Evolutionary conservation across 2,329 filamentous ascomycete species (phyloP).

Genomic region (Exophiala viscosa): DNA sequence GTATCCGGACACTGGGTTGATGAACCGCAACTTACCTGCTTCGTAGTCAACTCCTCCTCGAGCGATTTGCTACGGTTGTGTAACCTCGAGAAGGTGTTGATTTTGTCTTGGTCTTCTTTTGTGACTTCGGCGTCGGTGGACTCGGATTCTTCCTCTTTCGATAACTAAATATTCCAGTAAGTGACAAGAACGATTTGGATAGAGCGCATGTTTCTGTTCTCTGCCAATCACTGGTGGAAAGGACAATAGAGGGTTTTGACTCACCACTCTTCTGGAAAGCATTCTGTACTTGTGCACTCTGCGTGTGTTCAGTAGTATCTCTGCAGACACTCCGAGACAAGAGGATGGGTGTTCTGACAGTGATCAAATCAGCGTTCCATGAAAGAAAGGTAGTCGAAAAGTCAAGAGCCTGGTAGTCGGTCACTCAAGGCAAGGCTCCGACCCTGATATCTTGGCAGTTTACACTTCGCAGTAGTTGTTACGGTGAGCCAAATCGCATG

Average conservation of each 20-base stretch:
- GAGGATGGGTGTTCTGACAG: too few species aligned
- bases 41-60: constrained; percentile 74
- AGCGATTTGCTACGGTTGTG: constrained; percentile 79
- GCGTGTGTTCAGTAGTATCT: too few species aligned
- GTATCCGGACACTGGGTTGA: background rate
- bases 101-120: constrained; percentile 96
- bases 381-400: too few species aligned
- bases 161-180: constrained; percentile 58
- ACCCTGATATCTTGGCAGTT: too few species aligned
- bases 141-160: constrained; percentile 82
- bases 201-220: background rate
- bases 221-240: background rate
- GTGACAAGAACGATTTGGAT: background rate
- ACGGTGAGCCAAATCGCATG: too few species aligned
- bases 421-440: too few species aligned
- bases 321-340: too few species aligned
- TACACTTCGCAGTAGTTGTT: too few species aligned
- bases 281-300: constrained; percentile 1
- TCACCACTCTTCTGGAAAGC: constrained; percentile 13
- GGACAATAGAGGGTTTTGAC: background rate
- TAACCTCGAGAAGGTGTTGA: constrained; percentile 93
- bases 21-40: constrained; percentile 60
- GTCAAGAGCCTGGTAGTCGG: too few species aligned
- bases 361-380: too few species aligned
- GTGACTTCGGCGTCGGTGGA: constrained; percentile 84